A percentile compares a stretch with the other conserved stretches of the same genome.
Evolutionary conservation across 805 yeast species (phyloP).

Genomic region (Saccharomycopsis amapae): DNA sequence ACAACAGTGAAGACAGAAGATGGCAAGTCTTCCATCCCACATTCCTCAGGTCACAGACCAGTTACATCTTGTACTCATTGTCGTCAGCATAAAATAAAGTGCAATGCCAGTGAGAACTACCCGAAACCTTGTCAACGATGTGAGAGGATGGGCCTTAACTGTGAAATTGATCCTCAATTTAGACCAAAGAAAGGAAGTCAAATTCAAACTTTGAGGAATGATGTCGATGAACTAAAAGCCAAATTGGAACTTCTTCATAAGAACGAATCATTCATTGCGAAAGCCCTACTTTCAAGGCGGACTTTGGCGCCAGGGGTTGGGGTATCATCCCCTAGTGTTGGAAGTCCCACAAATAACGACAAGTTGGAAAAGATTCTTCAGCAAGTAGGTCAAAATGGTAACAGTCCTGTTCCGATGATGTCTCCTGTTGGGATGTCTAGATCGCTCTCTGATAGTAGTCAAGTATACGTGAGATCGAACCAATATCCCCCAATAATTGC

Average conservation of each 20-base stretch:
- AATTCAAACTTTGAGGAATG: conserved; percentile 74
- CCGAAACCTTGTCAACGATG: conserved; percentile 83
- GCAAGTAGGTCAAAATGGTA: not conserved
- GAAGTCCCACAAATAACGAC: not conserved
- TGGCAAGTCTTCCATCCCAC: conserved; percentile 13
- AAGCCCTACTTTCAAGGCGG: conserved; percentile 39
- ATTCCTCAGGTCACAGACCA: conserved; percentile 64
- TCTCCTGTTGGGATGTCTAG: conserved; percentile 6
- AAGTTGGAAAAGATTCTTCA: not conserved
- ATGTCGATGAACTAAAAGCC: conserved; percentile 71
- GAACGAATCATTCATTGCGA: conserved; percentile 62
- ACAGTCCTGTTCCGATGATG: not conserved
- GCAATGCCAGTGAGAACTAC: conserved; percentile 79
- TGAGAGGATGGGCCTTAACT: conserved; percentile 65
- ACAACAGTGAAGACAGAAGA: conserved; percentile 8
- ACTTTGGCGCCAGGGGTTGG: not conserved
- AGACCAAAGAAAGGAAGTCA: conserved; percentile 90
- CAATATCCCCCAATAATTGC: conserved; percentile 24
- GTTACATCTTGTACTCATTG: conserved; percentile 93
- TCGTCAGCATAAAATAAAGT: conserved; percentile 88
- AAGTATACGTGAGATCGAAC: too few relatives aligned
- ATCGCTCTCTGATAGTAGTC: conserved; percentile 2
- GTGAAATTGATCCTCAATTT: conserved; percentile 88
- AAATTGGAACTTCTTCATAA: conserved; percentile 60
- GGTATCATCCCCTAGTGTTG: not conserved